Percentiles rank a stretch among this genome's conserved stretches.
phyloP scores from a whole-genome alignment of 495 filamentous ascomycete genomes.

The Daldinia concentrica region DNA sequence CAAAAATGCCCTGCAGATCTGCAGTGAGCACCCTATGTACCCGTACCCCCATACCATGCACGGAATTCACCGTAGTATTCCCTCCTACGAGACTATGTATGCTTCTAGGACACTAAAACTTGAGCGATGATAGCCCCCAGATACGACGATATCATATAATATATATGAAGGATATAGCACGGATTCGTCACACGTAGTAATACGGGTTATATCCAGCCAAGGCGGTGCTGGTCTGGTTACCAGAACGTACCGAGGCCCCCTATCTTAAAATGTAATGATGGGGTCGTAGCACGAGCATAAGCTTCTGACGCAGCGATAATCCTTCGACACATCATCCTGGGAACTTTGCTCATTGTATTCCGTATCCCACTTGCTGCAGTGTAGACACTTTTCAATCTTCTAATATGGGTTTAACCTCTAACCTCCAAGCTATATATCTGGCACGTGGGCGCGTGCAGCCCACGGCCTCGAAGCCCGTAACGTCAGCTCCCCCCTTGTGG shows the following conservation, averaged over 20 bases:
- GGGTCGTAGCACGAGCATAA: constrained; percentile 26
- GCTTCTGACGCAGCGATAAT: constrained; percentile 30
- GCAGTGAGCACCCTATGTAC: constrained; percentile 46
- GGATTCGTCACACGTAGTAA: constrained; percentile 11
- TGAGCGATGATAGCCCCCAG: constrained; percentile 7
- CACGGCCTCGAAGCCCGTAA: constrained; percentile 3
- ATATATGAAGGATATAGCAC: constrained; percentile 8
- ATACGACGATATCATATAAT: not conserved
- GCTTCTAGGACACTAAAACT: not conserved
- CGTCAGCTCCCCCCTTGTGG: constrained; percentile 21
- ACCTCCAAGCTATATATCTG: constrained; percentile 18
- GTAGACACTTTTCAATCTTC: constrained; percentile 6
- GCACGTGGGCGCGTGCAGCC: constrained; percentile 24
- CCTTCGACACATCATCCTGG: constrained; percentile 29
- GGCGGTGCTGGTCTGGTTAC: constrained; percentile 6
- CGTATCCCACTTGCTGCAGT: not conserved
- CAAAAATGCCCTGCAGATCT: constrained; percentile 38
- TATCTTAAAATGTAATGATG: constrained; percentile 20
- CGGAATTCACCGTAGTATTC: constrained; percentile 10
- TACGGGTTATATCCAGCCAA: constrained; percentile 8
- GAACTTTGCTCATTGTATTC: constrained; percentile 2
- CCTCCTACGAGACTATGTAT: not conserved
- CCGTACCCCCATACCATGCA: constrained; percentile 25
- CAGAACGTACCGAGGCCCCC: constrained; percentile 1
- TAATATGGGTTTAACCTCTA: not conserved